Conservation (phyloP, 2,329 filamentous ascomycete species). For the Exophiala calicioides region DNA sequence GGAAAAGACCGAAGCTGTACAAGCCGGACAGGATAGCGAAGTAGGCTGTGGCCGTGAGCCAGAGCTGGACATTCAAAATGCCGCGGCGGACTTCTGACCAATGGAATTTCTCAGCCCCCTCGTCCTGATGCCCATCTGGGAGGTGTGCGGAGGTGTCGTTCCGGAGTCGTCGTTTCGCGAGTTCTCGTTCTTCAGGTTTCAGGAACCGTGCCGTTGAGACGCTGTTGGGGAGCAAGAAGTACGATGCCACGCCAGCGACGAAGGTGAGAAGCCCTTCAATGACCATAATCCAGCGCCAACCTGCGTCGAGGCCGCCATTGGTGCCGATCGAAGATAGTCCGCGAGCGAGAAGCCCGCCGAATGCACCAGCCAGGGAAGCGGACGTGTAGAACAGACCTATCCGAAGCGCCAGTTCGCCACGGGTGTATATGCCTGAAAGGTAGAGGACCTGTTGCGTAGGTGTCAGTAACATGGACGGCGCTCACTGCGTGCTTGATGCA, state of each 20-base stretch:
- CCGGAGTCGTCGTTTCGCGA: constrained; percentile 70
- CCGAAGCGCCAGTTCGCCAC: constrained; percentile 74
- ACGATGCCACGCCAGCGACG: constrained; percentile 31
- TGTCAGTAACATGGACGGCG: too few relatives aligned
- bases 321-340: constrained; percentile 79
- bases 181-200: constrained; percentile 65
- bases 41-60: constrained; percentile 76
- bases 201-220: constrained; percentile 75
- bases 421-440: constrained; percentile 62
- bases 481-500: too few relatives aligned
- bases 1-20: constrained; percentile 75
- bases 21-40: constrained; percentile 79
- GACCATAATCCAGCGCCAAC: constrained; percentile 26
- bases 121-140: constrained; percentile 49
- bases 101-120: constrained; percentile 67
- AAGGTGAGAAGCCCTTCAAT: constrained; percentile 39
- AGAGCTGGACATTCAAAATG: constrained; percentile 68
- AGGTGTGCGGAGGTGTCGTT: constrained; percentile 68
- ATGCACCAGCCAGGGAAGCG: constrained; percentile 77
- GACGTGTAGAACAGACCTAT: constrained; percentile 82
- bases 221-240: constrained; percentile 73
- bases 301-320: constrained; percentile 51
- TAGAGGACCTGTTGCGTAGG: too few relatives aligned
- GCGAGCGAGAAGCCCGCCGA: constrained; percentile 80
- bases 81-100: constrained; percentile 70